Percentiles rank a stretch among this genome's conserved stretches.
phyloP scores from a whole-genome alignment of 139 green algal genomes.

The Volvox reticuliferus region DNA sequence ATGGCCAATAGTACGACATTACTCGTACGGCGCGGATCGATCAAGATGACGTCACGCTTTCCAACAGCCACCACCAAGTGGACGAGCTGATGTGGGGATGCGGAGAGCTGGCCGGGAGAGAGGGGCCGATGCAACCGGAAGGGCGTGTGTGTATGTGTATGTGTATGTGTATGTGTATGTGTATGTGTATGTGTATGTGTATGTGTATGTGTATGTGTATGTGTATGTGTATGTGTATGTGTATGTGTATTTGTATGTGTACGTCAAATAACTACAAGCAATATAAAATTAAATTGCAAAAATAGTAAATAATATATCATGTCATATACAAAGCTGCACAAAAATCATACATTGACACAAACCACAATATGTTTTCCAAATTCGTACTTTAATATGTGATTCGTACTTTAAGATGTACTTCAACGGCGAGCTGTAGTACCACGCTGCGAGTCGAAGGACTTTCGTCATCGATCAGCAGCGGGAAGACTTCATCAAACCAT shows the following conservation, averaged over 20 bases:
- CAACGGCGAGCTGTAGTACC: too few relatives aligned
- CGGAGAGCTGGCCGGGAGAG: background rate
- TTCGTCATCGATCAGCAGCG: too few relatives aligned
- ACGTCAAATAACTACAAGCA: background rate
- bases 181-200: background rate
- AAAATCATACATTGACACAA: too few relatives aligned
- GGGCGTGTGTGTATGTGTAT: background rate
- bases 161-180: background rate
- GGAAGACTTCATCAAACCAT: background rate
- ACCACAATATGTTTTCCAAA: too few relatives aligned
- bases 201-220: too few relatives aligned
- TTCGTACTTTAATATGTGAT: too few relatives aligned
- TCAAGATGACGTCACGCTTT: background rate
- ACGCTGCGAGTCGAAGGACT: too few relatives aligned
- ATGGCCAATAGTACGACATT: background rate
- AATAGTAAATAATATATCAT: too few relatives aligned
- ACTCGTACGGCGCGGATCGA: background rate
- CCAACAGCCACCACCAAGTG: background rate
- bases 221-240: too few relatives aligned
- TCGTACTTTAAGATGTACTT: too few relatives aligned
- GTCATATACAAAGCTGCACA: too few relatives aligned
- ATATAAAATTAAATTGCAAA: too few relatives aligned
- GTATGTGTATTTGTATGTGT: background rate
- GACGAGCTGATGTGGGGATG: background rate
- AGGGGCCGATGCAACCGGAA: background rate